A percentile compares a stretch with the other conserved stretches of the same genome.
Conservation (phyloP, 2,329 filamentous ascomycete genomes). For the Cadophora sp. region DNA sequence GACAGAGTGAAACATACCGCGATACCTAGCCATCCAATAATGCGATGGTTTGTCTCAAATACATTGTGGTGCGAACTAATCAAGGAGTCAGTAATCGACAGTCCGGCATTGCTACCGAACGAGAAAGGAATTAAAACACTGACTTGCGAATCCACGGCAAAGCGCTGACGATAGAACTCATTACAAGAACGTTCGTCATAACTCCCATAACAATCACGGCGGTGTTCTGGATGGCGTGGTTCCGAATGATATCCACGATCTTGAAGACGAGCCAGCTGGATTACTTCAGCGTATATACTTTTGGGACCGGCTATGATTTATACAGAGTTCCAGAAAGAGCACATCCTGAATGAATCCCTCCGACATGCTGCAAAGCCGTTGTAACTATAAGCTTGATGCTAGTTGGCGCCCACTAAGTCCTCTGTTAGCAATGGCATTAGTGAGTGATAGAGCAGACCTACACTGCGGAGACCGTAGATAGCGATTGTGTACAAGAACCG, state of each 20-base stretch:
- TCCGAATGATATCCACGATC: conserved; percentile 48
- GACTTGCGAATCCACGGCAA: conserved; percentile 52
- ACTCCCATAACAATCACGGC: conserved; percentile 49
- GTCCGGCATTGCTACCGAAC: conserved; percentile 2
- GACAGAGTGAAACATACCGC: conserved; percentile 41
- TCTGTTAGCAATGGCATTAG: conserved; percentile 22
- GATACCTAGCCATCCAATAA: conserved; percentile 51
- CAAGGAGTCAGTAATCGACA: conserved; percentile 25
- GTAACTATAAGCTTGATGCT: conserved; percentile 47
- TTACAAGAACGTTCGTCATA: conserved; percentile 48
- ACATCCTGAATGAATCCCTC: conserved; percentile 51
- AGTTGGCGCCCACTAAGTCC: conserved; percentile 48
- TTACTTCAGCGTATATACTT: conserved; percentile 1
- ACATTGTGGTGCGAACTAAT: conserved; percentile 50
- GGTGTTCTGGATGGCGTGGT: conserved; percentile 45
- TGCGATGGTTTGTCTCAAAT: conserved; percentile 51
- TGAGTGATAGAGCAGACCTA: conserved; percentile 36
- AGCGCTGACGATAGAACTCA: conserved; percentile 50
- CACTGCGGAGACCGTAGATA: conserved; percentile 49
- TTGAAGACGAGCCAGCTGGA: conserved; percentile 50
- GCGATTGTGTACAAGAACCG: conserved; percentile 47
- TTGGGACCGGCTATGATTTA: conserved; percentile 15
- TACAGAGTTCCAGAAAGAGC: conserved; percentile 50
- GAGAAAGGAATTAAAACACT: conserved; percentile 33
- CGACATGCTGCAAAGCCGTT: conserved; percentile 51